Conservation (phyloP, 768 basidiomycete genomes). For the Tephrocybe sp. region DNA sequence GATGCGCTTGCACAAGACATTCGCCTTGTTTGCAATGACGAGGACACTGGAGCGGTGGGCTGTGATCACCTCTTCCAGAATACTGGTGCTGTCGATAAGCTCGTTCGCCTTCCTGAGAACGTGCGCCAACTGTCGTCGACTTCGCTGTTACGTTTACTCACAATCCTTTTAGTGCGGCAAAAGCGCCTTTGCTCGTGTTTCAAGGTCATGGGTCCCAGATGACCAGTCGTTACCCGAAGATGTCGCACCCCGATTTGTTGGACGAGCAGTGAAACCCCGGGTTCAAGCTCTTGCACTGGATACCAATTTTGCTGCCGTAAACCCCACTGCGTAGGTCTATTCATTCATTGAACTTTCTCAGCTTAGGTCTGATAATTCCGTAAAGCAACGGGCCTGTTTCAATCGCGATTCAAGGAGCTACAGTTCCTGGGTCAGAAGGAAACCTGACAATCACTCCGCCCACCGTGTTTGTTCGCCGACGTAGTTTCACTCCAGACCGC, state of each 20-base stretch:
- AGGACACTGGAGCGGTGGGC: constrained; percentile 22
- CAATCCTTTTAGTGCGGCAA: constrained; percentile 31
- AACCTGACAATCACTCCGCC: constrained; percentile 18
- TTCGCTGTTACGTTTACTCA: not conserved
- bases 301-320: constrained; percentile 34
- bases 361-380: not conserved
- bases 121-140: constrained; percentile 29
- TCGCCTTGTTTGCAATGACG: constrained; percentile 41
- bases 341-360: not conserved
- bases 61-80: constrained; percentile 39
- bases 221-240: constrained; percentile 41
- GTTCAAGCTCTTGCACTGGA: constrained; percentile 41
- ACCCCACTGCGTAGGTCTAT: constrained; percentile 20
- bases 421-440: constrained; percentile 27
- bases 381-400: constrained; percentile 21
- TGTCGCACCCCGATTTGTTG: constrained; percentile 25
- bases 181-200: constrained; percentile 40
- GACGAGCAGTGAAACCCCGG: constrained; percentile 29
- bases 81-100: constrained; percentile 40
- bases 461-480: constrained; percentile 28
- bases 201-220: constrained; percentile 36
- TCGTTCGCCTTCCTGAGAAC: constrained; percentile 52
- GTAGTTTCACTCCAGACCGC: constrained; percentile 19
- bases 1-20: constrained; percentile 41
- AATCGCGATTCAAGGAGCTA: constrained; percentile 32